Base-by-base conservation (phyloP, 2,329 filamentous ascomycete genomes). In the Diaporthe caulivora region DNA sequence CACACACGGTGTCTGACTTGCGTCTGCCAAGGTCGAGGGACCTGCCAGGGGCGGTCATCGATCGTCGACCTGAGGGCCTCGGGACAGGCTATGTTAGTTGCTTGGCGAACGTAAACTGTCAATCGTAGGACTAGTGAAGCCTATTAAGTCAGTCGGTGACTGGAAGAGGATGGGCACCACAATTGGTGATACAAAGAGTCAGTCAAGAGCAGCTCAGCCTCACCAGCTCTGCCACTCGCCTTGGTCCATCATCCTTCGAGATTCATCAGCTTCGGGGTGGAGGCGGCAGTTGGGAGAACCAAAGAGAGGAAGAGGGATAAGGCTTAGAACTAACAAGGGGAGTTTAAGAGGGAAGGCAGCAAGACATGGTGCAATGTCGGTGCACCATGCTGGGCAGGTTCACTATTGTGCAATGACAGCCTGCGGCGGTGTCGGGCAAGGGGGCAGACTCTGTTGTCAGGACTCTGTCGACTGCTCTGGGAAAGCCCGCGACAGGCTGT, bases 1-100 rank as follows among this genome's bases (percentile, higher is more conserved):
- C 47, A 67, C 62, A 53, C 62, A 53, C n/a, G 24, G 37, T 53
- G 47, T 67, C 47, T 67, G 62, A 67, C 62, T 67, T 67, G 62
- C 62, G 31, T 65, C 44, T 65, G 62, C 62, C 62, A 65, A 40
- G 62, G 42, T 37, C 44, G 31, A 34, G 44, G 44, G 62, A 65
- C 62, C 62, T 67, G 62, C 62, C 62, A 53, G 62, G 62, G 47
- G 31, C 62, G 47, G 62, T 40, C 62, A 67, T 67, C 31, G 47
- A 67, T 67, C 62, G 62, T 67, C 47, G 29, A 67, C 18, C n/a
- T 21, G 21, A 37, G 5, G 44, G 62, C 29, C 62, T 42, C 29
- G 47, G 47, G 62, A 29, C 60, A 64, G 60, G 60, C 60, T 64
- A 42, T 21, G n/a, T n/a, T 47, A n/a, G 62, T 13, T 67, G 15